Conservation (phyloP, 225 moss, liverwort and hornwort genomes). For the Marchantia paleacea region DNA sequence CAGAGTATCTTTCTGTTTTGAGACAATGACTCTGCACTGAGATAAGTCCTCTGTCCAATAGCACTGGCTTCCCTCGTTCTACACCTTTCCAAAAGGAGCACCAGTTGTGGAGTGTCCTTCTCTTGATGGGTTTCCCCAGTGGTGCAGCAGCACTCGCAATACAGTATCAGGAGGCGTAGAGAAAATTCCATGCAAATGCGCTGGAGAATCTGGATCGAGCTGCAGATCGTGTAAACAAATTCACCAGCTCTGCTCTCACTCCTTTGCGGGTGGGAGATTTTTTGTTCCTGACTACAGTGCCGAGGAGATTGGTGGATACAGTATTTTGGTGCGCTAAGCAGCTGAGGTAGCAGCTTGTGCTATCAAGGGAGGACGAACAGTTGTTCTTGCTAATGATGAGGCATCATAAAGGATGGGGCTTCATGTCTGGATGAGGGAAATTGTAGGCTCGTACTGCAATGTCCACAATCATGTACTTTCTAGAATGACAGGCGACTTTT, state of each 20-base stretch:
- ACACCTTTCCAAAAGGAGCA: no score
- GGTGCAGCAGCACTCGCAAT: neutral
- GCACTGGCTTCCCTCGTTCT: neutral
- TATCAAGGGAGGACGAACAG: neutral
- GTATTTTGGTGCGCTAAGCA: neutral
- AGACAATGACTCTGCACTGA: neutral
- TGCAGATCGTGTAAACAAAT: neutral
- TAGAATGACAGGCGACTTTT: neutral
- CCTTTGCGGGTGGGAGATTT: neutral
- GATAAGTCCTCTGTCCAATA: neutral
- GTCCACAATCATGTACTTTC: slow-evolving; percentile 3
- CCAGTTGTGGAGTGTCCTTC: no score
- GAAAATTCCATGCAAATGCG: neutral
- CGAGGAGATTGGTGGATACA: neutral
- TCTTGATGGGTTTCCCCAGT: neutral
- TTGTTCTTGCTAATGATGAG: slow-evolving; percentile 2
- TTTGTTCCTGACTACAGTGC: neutral
- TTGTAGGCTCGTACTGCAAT: neutral
- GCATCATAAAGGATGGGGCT: neutral
- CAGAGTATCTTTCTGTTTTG: neutral
- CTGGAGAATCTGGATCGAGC: neutral
- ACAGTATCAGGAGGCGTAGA: neutral
- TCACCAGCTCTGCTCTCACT: neutral
- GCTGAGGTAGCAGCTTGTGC: slow-evolving; percentile 1
- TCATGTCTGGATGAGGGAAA: slow-evolving; percentile 1